Evolutionary conservation across 2,329 filamentous ascomycete genomes (phyloP), one percentile per base, ranked within the genome.

Genomic region (Cladobotryum protrusum): DNA sequence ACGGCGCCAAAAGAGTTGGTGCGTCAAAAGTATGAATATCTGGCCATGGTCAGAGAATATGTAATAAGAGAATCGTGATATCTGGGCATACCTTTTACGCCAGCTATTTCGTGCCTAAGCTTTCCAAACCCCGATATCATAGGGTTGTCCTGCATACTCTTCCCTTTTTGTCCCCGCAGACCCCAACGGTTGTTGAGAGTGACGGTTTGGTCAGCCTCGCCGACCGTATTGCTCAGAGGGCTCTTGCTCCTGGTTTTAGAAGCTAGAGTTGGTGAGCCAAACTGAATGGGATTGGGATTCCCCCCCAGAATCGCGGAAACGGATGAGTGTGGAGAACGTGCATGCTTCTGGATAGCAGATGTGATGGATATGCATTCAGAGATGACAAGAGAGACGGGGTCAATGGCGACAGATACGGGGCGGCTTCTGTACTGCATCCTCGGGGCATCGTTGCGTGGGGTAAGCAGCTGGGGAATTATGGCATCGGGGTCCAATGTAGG

Each of bases 291-390:
- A 53, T 79, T 83, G 20, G 80, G 81, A 55, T 75, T 81, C 56
- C 89, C 89, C 45, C 93, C 93, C 32, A 99, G 77, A 54, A 99
- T 99, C 47, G 92, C 92, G 35, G 93, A 90, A 41, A 99, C 93
- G 5, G 91, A 96, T 12, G 91, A 96, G 67, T 97, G 91, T 43
- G 90, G 89, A 77, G 92, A 97, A 57, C 93, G 87, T 56, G 90
- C 87, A 79, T 96, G 86, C 73, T 99, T 99, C 63, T 95, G 91
- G 80, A 99, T 96, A 54, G 91, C 90, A 55, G 92, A 96, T 13
- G 93, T 97, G 72, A 99, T 92, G 42, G 91, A 92, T 65, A 97
- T 97, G 70, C 93, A 99, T 83, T 99, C 93, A 70, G 92, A 96
- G 56, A 95, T 96, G 57, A 99, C 90, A 61, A 99, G 76, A 44